These are phyloP conservation scores for Smittium mucronatum DNA, from an alignment of 371 early-diverging fungal genomes.

Conservation along the genomic window DNA sequence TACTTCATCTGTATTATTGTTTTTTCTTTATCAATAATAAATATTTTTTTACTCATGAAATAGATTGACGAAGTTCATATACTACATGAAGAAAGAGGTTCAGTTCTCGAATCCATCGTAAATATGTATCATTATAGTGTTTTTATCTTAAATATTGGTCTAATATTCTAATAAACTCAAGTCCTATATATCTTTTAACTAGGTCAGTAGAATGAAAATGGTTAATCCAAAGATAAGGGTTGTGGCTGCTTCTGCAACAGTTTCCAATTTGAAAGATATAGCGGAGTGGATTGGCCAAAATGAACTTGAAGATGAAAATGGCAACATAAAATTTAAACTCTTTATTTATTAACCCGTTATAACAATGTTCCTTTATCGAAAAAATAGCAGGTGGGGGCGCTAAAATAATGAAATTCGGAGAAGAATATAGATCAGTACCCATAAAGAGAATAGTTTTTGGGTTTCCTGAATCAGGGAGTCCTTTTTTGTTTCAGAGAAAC, in stretches of 20 bases:
- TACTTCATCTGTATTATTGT: not conserved
- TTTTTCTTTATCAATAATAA: not conserved
- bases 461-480: not conserved
- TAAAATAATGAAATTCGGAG: conserved; percentile 6
- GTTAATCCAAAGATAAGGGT: conserved; percentile 8
- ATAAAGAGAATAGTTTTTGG: conserved; percentile 11
- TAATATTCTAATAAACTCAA: too few relatives aligned
- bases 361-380: not conserved
- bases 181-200: not conserved
- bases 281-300: conserved; percentile 11
- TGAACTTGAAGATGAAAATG: not conserved
- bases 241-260: conserved; percentile 11
- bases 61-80: conserved; percentile 13
- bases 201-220: conserved; percentile 9
- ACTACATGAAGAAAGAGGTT: conserved; percentile 8
- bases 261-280: conserved; percentile 8
- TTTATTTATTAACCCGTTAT: not conserved
- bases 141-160: too few relatives aligned
- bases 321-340: not conserved
- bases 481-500: conserved; percentile 13
- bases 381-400: not conserved
- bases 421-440: conserved; percentile 11
- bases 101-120: conserved; percentile 10
- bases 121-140: not conserved
- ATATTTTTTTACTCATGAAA: too few relatives aligned